Evolutionary conservation across 139 green algal species (phyloP).

Genomic region (Coccomyxa sp.): DNA sequence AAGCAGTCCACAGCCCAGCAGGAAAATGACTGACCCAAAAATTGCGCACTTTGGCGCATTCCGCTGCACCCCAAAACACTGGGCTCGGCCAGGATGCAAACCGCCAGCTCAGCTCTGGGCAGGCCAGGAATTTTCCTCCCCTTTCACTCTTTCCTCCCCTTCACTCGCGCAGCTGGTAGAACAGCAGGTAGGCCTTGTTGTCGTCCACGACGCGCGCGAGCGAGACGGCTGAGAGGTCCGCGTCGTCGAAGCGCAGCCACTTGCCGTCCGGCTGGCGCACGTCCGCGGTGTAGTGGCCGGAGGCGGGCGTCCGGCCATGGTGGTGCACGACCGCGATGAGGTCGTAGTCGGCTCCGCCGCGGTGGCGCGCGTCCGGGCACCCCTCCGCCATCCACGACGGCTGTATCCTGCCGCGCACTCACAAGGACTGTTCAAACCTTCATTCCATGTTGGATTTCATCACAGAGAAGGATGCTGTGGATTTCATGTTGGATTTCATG

Average conservation of each 20-base stretch:
- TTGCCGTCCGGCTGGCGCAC: conserved; percentile 49
- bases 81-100: no score
- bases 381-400: conserved; percentile 42
- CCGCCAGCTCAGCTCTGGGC: no score
- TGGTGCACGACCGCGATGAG: conserved; percentile 69
- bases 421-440: neutral
- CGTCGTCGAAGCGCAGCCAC: conserved; percentile 79
- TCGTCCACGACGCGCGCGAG: conserved; percentile 44
- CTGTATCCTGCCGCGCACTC: conserved; percentile 18
- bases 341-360: conserved; percentile 42
- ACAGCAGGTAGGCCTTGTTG: conserved; percentile 61
- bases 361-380: conserved; percentile 37
- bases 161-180: conserved; percentile 53
- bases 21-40: no score
- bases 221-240: conserved; percentile 43
- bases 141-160: no score
- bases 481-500: no score
- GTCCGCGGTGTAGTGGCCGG: conserved; percentile 79
- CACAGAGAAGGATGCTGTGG: neutral
- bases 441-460: neutral
- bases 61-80: no score
- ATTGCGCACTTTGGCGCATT: no score
- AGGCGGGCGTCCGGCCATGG: conserved; percentile 47
- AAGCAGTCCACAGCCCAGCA: no score
- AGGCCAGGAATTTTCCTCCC: no score